phyloP scores from a whole-genome alignment of 768 basidiomycete genomes.

The Collybia sordida region DNA sequence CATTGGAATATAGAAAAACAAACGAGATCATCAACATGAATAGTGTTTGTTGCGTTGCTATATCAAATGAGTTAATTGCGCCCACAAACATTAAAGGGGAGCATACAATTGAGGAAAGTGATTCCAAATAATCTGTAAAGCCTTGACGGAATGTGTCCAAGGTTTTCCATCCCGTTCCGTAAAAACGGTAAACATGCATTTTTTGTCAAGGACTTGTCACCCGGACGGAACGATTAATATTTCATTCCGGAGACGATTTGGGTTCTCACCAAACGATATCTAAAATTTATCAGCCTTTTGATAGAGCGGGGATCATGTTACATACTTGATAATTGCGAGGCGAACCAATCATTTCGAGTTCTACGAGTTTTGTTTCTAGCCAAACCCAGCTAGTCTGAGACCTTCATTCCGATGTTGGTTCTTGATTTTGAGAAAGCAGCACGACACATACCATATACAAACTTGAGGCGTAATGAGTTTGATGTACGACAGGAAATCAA shows the following conservation, averaged over 20 bases:
- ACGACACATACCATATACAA: conserved; percentile 67
- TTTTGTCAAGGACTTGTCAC: conserved; percentile 73
- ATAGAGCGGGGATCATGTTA: not conserved
- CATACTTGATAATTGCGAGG: conserved; percentile 67
- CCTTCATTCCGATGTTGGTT: conserved; percentile 35
- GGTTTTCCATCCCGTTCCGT: conserved; percentile 68
- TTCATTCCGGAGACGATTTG: not conserved
- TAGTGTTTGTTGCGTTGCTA: conserved; percentile 70
- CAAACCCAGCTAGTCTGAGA: conserved; percentile 88
- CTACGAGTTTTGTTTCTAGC: conserved; percentile 85
- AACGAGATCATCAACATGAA: conserved; percentile 87
- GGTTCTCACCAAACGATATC: conserved; percentile 62
- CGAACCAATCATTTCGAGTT: conserved; percentile 81
- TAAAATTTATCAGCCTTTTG: conserved; percentile 15
- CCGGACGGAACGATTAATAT: conserved; percentile 6
- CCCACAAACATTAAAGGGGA: not conserved
- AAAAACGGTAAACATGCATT: conserved; percentile 88
- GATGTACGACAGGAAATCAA: not conserved
- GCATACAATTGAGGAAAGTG: conserved; percentile 78
- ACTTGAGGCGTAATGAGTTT: conserved; percentile 32
- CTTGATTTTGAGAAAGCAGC: not conserved
- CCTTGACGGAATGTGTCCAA: conserved; percentile 80
- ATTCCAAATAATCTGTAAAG: conserved; percentile 85
- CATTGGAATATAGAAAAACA: conserved; percentile 14
- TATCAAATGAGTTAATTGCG: not conserved